Conservation (phyloP, 257 asterid species). For the Solanum dulcamara region DNA sequence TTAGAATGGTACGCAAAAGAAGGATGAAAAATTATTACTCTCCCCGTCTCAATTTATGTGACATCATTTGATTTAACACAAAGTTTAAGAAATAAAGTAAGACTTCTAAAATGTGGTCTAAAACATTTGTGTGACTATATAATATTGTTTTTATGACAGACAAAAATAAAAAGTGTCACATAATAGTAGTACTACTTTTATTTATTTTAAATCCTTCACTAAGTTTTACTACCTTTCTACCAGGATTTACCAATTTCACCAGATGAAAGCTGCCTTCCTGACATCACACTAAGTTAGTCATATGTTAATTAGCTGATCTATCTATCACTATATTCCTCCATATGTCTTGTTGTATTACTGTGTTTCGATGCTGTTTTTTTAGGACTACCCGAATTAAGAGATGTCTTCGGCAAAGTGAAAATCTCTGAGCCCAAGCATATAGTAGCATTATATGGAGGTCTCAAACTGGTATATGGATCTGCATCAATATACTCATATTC, state of each 20-base stretch:
- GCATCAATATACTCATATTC: neutral
- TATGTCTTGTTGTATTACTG: neutral
- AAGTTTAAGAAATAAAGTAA: neutral
- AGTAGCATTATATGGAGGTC: slow-evolving; percentile 77
- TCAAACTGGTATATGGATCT: slow-evolving; percentile 48
- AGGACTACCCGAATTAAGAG: slow-evolving; percentile 57
- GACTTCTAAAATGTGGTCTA: neutral
- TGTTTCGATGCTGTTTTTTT: neutral
- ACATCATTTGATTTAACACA: neutral
- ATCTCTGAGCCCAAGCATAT: slow-evolving; percentile 44
- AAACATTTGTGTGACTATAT: too few species aligned
- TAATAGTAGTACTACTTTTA: neutral
- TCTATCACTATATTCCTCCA: neutral
- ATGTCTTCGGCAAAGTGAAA: slow-evolving; percentile 57
- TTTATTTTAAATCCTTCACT: neutral
- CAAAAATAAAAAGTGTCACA: neutral
- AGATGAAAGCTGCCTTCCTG: slow-evolving; percentile 76
- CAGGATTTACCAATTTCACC: slow-evolving; percentile 51
- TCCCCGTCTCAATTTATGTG: neutral
- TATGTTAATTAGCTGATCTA: neutral
- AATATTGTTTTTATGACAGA: neutral
- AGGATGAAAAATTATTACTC: neutral
- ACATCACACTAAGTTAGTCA: slow-evolving; percentile 49
- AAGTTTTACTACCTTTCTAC: neutral
- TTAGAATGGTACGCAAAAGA: slow-evolving; percentile 46